Evolutionary conservation across 345 rosid species (phyloP).

Genomic region (Geranium rotundifolium): DNA sequence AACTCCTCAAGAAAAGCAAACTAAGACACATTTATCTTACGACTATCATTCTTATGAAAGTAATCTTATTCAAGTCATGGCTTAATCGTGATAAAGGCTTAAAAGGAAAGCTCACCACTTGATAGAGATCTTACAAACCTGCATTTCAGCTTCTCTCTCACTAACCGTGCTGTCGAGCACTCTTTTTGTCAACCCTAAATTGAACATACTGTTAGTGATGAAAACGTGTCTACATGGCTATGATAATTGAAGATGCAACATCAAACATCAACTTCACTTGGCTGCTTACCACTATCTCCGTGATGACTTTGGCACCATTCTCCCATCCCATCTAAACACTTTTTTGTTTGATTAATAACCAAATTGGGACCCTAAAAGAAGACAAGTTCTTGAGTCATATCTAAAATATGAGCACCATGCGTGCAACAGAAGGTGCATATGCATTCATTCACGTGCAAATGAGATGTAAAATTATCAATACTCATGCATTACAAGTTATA

Average conservation of each 20-base stretch:
- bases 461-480: background rate
- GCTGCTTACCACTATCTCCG: slow-evolving; percentile 64
- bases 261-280: background rate
- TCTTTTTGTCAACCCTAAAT: slow-evolving; percentile 68
- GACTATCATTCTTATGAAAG: background rate
- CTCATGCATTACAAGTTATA: background rate
- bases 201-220: slow-evolving; percentile 8
- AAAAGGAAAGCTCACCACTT: slow-evolving; percentile 2
- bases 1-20: background rate
- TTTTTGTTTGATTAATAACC: slow-evolving; percentile 72
- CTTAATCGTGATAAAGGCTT: background rate
- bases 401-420: slow-evolving; percentile 4
- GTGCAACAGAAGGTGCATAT: background rate
- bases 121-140: slow-evolving; percentile 34
- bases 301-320: slow-evolving; percentile 94
- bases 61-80: background rate
- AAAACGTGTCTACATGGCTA: background rate
- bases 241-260: background rate
- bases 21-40: background rate
- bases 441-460: background rate
- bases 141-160: slow-evolving; percentile 77
- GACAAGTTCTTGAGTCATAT: slow-evolving; percentile 1
- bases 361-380: slow-evolving; percentile 72
- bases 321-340: slow-evolving; percentile 67
- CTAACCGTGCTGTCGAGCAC: slow-evolving; percentile 54